Base-by-base conservation (phyloP, 352 stramenopile genomes). In the Halophytophthora batemanensis region DNA sequence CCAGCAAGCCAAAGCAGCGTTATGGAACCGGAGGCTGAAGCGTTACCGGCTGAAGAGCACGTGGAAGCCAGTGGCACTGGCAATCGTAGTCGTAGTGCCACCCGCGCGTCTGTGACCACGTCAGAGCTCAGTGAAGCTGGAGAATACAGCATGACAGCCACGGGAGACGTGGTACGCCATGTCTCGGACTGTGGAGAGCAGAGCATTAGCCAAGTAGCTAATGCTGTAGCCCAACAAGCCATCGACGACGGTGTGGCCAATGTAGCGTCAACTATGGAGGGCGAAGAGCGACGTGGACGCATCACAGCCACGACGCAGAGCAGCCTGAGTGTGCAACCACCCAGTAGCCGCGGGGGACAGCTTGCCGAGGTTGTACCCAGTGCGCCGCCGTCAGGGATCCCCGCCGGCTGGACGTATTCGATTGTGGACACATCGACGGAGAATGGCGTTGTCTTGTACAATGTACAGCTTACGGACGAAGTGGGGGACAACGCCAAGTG, bases 391-490 rank as follows among this genome's bases (percentile, higher is more conserved):
- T 38, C 21, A 4, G 56, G 19, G 7, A 17, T 19, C 6, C 46
- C 55, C 3, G 17, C 42, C n/a, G 17, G 21, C 21, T 65, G 34
- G 45, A 61, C 56, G 29, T 78, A 78, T 55, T 53, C 55, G 10
- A 58, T 80, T 29, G 57, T 69, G 11, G 63, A 57, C 17, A 66
- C 45, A 3, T 71, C 66, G 2, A 64, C 39, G 12, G 46, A 62
- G 18, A 62, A 74, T 8, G 66, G 63, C 15, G 53, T 80, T 19
- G 64, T 76, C 25, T 6, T 66, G 39, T 80, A 80, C 42, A 63
- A 77, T 31, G 50, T 80, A 17, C 66, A 80, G 48, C 52, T 66
- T 34, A 59, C 60, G 22, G 54, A 72, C 39, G 63, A 71, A 6
- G 41, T 56, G 12, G 58, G 56, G 1, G 38, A 65, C 38, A 55